Percentiles rank a stretch among this genome's conserved stretches.
These are phyloP conservation scores for Ceratocystis albifundus DNA, from an alignment of 2,329 filamentous ascomycete genomes.

Conservation along the genomic window DNA sequence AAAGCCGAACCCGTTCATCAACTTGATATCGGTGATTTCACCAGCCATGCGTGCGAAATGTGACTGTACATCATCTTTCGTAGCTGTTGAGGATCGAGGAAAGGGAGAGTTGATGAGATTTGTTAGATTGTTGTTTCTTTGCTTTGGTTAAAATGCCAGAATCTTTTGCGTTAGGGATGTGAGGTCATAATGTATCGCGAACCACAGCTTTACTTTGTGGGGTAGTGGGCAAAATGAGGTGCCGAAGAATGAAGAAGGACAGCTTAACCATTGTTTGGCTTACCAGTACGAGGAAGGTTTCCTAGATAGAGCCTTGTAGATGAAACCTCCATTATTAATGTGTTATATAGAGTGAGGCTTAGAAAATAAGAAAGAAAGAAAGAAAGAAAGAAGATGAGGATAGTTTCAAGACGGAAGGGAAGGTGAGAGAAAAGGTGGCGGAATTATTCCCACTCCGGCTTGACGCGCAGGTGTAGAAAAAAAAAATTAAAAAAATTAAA, in stretches of 20 bases:
- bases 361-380: no score
- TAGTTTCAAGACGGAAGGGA: constrained; percentile 19
- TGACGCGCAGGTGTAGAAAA: not conserved
- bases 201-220: constrained; percentile 4
- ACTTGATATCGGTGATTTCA: constrained; percentile 97
- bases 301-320: constrained; percentile 93
- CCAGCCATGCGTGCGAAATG: constrained; percentile 96
- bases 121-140: not conserved
- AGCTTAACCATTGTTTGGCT: constrained; percentile 31
- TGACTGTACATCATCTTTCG: constrained; percentile 90
- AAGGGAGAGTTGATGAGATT: not conserved
- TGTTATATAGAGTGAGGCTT: not conserved
- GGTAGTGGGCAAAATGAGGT: constrained; percentile 2
- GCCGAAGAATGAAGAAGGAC: not conserved
- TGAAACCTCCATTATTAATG: constrained; percentile 71
- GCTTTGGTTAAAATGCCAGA: not conserved
- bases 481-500: no score
- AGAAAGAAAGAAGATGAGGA: not conserved
- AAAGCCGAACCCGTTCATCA: constrained; percentile 99
- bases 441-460: constrained; percentile 12
- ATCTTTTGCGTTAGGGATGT: constrained; percentile 9
- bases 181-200: constrained; percentile 21
- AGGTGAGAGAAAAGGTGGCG: constrained; percentile 23
- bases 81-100: constrained; percentile 48
- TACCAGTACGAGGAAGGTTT: constrained; percentile 94